A percentile compares a stretch with the other conserved stretches of the same genome.
Conservation (phyloP, 208 protist species). For the Trypanosoma lewisi region DNA sequence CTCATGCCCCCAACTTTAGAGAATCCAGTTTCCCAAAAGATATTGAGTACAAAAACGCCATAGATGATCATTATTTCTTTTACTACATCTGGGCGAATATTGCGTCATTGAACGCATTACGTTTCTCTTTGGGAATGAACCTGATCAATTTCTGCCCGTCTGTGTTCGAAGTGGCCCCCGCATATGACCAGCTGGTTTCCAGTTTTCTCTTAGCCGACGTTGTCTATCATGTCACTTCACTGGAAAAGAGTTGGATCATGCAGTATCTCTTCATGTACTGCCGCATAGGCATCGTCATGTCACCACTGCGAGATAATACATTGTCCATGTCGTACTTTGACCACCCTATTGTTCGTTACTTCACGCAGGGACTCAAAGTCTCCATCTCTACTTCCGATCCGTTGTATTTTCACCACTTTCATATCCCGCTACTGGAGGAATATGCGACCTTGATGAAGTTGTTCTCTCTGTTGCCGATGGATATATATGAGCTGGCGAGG, state of each 20-base stretch:
- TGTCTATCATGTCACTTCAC: constrained; percentile 96
- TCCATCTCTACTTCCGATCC: constrained; percentile 97
- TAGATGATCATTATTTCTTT: constrained; percentile 97
- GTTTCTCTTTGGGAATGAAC: constrained; percentile 71
- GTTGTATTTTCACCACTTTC: constrained; percentile 87
- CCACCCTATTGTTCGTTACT: constrained; percentile 94
- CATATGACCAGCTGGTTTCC: constrained; percentile 92
- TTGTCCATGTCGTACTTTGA: constrained; percentile 95
- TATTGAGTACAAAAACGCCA: constrained; percentile 63
- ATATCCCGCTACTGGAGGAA: constrained; percentile 84
- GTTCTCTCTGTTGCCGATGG: constrained; percentile 67
- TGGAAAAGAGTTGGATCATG: constrained; percentile 94
- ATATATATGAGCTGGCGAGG: constrained; percentile 83
- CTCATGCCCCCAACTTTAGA: constrained; percentile 50
- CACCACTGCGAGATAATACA: constrained; percentile 97
- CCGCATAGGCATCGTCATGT: constrained; percentile 97
- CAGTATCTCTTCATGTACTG: constrained; percentile 98
- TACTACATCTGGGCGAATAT: constrained; percentile 99
- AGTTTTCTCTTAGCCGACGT: constrained; percentile 92
- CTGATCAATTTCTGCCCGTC: constrained; percentile 93
- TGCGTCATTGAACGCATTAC: constrained; percentile 93
- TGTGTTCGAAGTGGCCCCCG: constrained; percentile 76
- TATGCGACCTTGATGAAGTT: constrained; percentile 89
- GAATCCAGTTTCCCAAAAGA: constrained; percentile 49
- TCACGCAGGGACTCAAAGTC: constrained; percentile 94